phyloP scores from a whole-genome alignment of 2,329 filamentous ascomycete species.

The Berkeleyomyces basicola region DNA sequence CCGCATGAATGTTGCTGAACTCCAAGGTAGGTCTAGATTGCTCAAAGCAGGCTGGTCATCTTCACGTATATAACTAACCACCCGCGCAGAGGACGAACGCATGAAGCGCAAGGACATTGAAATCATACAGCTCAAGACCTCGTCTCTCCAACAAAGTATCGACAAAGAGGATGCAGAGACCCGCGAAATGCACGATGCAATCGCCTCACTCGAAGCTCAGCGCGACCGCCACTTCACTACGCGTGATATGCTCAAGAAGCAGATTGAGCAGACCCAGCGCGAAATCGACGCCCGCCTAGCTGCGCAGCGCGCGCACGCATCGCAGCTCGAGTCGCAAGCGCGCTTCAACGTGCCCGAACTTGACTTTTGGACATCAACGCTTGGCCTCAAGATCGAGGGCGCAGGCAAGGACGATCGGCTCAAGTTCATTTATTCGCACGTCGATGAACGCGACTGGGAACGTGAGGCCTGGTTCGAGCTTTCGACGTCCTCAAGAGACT shows the following conservation, averaged over 20 bases:
- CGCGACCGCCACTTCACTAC: constrained; percentile 42
- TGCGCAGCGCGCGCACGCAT: constrained; percentile 55
- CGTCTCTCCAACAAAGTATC: constrained; percentile 55
- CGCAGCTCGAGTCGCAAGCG: constrained; percentile 65
- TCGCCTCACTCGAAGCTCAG: constrained; percentile 40
- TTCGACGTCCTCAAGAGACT: constrained; percentile 63
- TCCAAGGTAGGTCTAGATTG: constrained; percentile 53
- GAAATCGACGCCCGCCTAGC: constrained; percentile 53
- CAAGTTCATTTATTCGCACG: constrained; percentile 76
- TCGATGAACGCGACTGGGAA: constrained; percentile 77
- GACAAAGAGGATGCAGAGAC: constrained; percentile 62
- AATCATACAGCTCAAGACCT: constrained; percentile 56
- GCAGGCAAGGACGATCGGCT: constrained; percentile 69
- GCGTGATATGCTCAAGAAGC: constrained; percentile 40
- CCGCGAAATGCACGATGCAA: constrained; percentile 52
- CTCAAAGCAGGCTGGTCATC: neutral
- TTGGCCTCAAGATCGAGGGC: constrained; percentile 80
- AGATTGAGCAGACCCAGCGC: constrained; percentile 50
- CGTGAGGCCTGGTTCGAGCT: constrained; percentile 89
- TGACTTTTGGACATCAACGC: constrained; percentile 85
- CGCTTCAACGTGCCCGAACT: constrained; percentile 85
- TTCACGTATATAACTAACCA: neutral
- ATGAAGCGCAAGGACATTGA: constrained; percentile 81
- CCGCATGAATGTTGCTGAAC: constrained; percentile 71
- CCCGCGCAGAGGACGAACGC: constrained; percentile 61